A percentile compares a stretch with the other conserved stretches of the same genome.
Evolutionary conservation across 2,329 filamentous ascomycete genomes (phyloP).

Genomic region (Xylaria sp.): DNA sequence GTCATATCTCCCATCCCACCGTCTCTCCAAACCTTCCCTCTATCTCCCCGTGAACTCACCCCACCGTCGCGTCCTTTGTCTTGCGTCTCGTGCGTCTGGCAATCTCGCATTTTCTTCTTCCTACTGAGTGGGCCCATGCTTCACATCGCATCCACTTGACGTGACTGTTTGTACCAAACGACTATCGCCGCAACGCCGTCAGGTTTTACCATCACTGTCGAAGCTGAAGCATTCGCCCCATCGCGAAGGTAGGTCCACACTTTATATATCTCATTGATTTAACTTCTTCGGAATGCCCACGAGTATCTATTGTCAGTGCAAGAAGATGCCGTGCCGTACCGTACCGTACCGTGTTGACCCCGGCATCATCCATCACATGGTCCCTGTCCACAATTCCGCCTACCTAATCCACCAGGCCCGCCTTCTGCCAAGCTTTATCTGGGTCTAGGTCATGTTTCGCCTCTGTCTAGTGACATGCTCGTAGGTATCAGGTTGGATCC

Average conservation of each 20-base stretch:
- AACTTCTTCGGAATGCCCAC: no score
- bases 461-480: conserved; percentile 15
- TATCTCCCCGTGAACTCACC: conserved; percentile 9
- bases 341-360: conserved; percentile 4
- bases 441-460: conserved; percentile 12
- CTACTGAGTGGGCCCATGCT: conserved; percentile 12
- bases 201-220: background rate
- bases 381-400: conserved; percentile 3
- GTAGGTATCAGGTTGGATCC: conserved; percentile 3
- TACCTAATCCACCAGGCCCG: conserved; percentile 16
- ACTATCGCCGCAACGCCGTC: conserved; percentile 2
- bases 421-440: conserved; percentile 16
- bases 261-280: background rate
- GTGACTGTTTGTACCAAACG: conserved; percentile 4
- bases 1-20: conserved; percentile 10
- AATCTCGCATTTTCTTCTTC: conserved; percentile 8
- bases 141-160: conserved; percentile 10
- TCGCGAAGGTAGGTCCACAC: conserved; percentile 11
- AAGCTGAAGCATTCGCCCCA: conserved; percentile 2
- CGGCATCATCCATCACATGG: conserved; percentile 9
- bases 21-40: conserved; percentile 12
- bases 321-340: background rate
- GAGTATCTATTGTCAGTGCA: no score
- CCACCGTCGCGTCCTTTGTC: conserved; percentile 6
- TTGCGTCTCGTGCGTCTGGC: conserved; percentile 3